Evolutionary conservation across 2,329 filamentous ascomycete species (phyloP).

Genomic region (Pseudophaeomoniella oleicola): DNA sequence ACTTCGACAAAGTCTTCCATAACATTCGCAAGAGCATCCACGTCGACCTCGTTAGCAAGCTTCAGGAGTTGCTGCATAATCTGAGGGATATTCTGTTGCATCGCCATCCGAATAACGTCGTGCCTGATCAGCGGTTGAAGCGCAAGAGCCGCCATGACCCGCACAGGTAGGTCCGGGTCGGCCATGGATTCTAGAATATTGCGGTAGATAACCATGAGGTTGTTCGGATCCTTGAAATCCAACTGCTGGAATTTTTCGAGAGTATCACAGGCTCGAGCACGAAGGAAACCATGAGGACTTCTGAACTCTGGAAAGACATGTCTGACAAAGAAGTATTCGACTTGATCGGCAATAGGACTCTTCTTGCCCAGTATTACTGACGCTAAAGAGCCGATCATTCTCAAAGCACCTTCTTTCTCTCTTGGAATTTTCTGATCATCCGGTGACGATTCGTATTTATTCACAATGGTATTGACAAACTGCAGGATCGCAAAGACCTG

Average conservation of each 20-base stretch:
- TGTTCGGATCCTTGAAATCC: conserved; percentile 92
- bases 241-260: conserved; percentile 96
- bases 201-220: conserved; percentile 88
- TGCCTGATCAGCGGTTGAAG: conserved; percentile 92
- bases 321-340: conserved; percentile 95
- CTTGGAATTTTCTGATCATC: conserved; percentile 86
- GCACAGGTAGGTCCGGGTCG: conserved; percentile 79
- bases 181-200: conserved; percentile 97
- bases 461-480: conserved; percentile 91
- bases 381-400: conserved; percentile 93
- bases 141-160: conserved; percentile 85
- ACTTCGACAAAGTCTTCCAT: conserved; percentile 99
- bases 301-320: conserved; percentile 98
- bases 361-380: conserved; percentile 95
- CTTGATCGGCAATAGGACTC: conserved; percentile 91
- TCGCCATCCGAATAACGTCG: conserved; percentile 81
- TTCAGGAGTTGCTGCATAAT: conserved; percentile 99
- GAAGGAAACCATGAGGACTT: conserved; percentile 79
- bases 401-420: conserved; percentile 87
- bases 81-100: conserved; percentile 95
- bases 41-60: conserved; percentile 92
- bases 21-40: conserved; percentile 91
- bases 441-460: conserved; percentile 71
- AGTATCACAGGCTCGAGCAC: conserved; percentile 89
- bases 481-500: conserved; percentile 89